Percentiles rank a stretch among this genome's conserved stretches.
These are phyloP conservation scores for Solanum boliviense DNA, from an alignment of 257 asterid species.

Conservation along the genomic window DNA sequence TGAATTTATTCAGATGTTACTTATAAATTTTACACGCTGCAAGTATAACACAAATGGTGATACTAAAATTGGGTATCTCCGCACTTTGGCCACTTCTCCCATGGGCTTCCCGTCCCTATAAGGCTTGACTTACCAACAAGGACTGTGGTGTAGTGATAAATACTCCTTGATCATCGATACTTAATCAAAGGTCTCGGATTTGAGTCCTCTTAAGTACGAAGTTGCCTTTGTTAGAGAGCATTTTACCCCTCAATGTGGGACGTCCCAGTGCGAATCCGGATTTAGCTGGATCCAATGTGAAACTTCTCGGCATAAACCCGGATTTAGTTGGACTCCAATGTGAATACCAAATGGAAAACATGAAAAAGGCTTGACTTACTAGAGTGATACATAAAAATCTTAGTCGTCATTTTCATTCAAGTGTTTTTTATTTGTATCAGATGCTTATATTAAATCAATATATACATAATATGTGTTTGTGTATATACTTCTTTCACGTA, in stretches of 20 bases:
- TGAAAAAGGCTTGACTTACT: neutral
- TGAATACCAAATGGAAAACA: too few relatives aligned
- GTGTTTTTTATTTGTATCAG: fast-evolving
- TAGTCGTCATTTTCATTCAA: too few relatives aligned
- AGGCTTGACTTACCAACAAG: too few relatives aligned
- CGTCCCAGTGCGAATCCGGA: fast-evolving
- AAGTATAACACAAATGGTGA: too few relatives aligned
- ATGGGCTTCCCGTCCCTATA: neutral
- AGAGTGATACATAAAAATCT: neutral
- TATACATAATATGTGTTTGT: too few relatives aligned
- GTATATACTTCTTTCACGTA: neutral
- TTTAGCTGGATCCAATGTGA: fast-evolving
- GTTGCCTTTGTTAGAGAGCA: too few relatives aligned
- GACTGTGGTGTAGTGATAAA: too few relatives aligned
- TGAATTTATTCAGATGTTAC: neutral
- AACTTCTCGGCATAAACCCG: fast-evolving
- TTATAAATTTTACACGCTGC: neutral
- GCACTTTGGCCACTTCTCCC: neutral
- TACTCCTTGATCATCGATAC: too few relatives aligned
- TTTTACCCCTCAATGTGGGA: too few relatives aligned
- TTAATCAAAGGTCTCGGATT: too few relatives aligned
- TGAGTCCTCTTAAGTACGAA: too few relatives aligned
- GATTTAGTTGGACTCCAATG: fast-evolving
- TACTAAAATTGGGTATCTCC: neutral
- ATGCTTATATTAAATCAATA: too few relatives aligned